Conservation (phyloP, 2,329 filamentous ascomycete genomes). For the Ophiocordyceps camponoti-floridani region DNA sequence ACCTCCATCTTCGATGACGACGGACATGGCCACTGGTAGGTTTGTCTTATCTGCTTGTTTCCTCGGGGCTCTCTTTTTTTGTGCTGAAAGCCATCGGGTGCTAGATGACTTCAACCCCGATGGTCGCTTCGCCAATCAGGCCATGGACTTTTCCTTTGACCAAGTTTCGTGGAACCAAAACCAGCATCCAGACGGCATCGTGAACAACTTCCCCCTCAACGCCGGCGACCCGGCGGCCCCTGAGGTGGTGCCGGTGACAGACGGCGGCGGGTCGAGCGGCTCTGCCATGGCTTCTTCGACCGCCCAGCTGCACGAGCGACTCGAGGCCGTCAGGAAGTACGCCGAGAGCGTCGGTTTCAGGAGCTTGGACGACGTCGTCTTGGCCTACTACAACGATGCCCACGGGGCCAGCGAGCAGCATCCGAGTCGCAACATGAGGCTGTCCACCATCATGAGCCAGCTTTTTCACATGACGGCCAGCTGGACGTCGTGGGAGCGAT, state of each 20-base stretch:
- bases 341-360: slow-evolving; percentile 8
- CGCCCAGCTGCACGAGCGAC: slow-evolving; percentile 5
- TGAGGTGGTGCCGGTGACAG: neutral
- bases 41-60: neutral
- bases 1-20: neutral
- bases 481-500: slow-evolving; percentile 10
- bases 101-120: neutral
- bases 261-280: neutral
- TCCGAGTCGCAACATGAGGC: slow-evolving; percentile 8
- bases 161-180: neutral
- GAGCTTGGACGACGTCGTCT: slow-evolving; percentile 9
- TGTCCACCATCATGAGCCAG: slow-evolving; percentile 8
- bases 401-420: slow-evolving; percentile 10
- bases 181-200: neutral
- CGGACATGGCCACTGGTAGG: neutral
- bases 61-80: too few relatives aligned
- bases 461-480: slow-evolving; percentile 5
- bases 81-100: too few relatives aligned
- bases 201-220: neutral
- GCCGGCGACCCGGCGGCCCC: too few relatives aligned
- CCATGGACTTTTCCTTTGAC: neutral
- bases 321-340: slow-evolving; percentile 8
- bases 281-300: neutral
- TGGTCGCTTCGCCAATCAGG: too few relatives aligned
- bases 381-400: slow-evolving; percentile 9